phyloP scores from a whole-genome alignment of 2,329 filamentous ascomycete species.

The Nigrospora sphaerica region DNA sequence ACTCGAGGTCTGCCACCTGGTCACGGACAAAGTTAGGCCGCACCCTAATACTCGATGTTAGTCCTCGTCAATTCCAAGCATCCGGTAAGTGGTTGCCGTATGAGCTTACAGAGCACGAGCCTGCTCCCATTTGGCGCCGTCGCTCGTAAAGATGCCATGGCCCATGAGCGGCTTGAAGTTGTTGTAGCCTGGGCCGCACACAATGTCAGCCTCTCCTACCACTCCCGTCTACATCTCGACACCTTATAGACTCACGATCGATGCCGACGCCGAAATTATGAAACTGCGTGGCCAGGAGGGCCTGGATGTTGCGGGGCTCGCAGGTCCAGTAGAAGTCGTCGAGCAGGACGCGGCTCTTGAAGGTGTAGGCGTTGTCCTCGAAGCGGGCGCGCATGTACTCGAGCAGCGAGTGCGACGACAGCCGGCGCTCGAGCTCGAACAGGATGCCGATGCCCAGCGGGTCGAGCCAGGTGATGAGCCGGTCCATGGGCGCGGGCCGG shows the following conservation, averaged over 20 bases:
- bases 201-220: neutral
- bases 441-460: slow-evolving; percentile 16
- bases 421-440: slow-evolving; percentile 8
- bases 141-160: slow-evolving; percentile 46
- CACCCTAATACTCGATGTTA: neutral
- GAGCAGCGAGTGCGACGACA: slow-evolving; percentile 12
- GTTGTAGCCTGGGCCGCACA: neutral
- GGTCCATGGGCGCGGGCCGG: neutral
- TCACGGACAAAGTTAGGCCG: slow-evolving; percentile 1
- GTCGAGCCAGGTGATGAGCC: slow-evolving; percentile 7
- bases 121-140: slow-evolving; percentile 46
- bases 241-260: slow-evolving; percentile 19
- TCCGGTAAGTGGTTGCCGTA: neutral
- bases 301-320: slow-evolving; percentile 12
- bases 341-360: slow-evolving; percentile 13
- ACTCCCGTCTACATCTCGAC: slow-evolving; percentile 23
- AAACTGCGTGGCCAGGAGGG: slow-evolving; percentile 11
- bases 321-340: slow-evolving; percentile 12
- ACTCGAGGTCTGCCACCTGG: neutral
- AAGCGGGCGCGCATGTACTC: slow-evolving; percentile 7
- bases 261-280: slow-evolving; percentile 39
- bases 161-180: slow-evolving; percentile 28
- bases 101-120: slow-evolving; percentile 32
- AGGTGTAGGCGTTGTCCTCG: slow-evolving; percentile 12
- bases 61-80: neutral